Evolutionary conservation across 495 filamentous ascomycete genomes (phyloP).

Genomic region (Lepidopterella palustris): DNA sequence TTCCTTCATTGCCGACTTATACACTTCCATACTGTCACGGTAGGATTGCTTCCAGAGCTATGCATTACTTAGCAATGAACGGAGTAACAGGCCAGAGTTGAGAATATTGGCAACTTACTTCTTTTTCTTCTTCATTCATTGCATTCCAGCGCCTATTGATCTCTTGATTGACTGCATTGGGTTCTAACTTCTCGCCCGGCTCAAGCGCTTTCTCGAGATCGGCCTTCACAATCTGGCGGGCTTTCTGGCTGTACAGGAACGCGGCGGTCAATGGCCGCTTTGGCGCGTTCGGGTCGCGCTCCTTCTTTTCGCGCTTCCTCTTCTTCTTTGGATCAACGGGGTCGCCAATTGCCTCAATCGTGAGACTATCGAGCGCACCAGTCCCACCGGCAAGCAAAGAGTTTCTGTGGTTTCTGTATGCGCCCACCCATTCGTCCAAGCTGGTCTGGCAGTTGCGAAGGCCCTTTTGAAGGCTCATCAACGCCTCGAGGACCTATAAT

Average conservation of each 20-base stretch:
- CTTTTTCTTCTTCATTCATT: conserved; percentile 67
- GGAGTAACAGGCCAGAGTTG: conserved; percentile 5
- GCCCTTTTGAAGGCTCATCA: conserved; percentile 65
- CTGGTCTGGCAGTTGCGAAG: conserved; percentile 42
- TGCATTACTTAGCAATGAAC: background rate
- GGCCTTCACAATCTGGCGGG: conserved; percentile 64
- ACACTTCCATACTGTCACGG: conserved; percentile 16
- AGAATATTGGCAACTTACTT: conserved; percentile 44
- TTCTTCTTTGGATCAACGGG: conserved; percentile 2
- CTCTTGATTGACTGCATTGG: conserved; percentile 43
- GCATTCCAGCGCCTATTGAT: conserved; percentile 73
- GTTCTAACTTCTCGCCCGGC: conserved; percentile 69
- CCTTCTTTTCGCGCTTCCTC: conserved; percentile 55
- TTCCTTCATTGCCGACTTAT: conserved; percentile 7
- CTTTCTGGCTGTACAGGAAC: conserved; percentile 85
- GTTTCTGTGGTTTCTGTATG: conserved; percentile 78
- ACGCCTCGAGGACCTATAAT: conserved; percentile 61
- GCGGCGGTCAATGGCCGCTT: conserved; percentile 91
- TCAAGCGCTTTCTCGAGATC: conserved; percentile 65
- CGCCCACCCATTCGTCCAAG: conserved; percentile 56
- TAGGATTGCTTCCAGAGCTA: conserved; percentile 25
- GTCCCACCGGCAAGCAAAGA: conserved; percentile 52
- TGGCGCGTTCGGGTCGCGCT: conserved; percentile 90
- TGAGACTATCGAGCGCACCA: conserved; percentile 23
- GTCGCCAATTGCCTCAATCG: conserved; percentile 17